Evolutionary conservation across 2,329 filamentous ascomycete genomes (phyloP), one percentile per base, ranked within the genome.

Genomic region (Whalleya microplaca): DNA sequence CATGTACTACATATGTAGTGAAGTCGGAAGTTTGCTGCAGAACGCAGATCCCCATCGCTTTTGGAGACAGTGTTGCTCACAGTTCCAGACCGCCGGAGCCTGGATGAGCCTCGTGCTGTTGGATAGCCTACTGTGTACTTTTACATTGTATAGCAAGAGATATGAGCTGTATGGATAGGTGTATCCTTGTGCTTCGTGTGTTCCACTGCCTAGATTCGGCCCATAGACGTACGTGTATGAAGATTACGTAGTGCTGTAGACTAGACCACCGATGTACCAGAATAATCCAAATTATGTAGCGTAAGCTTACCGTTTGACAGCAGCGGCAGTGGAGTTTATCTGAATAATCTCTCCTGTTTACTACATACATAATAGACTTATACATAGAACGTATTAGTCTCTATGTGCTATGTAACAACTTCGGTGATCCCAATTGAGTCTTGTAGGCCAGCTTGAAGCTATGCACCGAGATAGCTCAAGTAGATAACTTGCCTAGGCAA

Each of bases 11-110:
- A 12, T 5, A 29, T 29, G 32, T 37, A 12, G 32, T 37, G 32
- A 37, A 37, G 32, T 12, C 32, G 32, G 32, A 37, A 37, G 47
- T 42, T 50, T 18, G 27, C 21, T 32, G 43, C 21, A 48, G 41
- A 53, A 53, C 42, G 45, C 21, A 53, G 50, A 58, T 53, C 58
- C 58, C 48, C 52, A 55, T 52, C 20, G 12, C 23, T 37, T 37
- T 37, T 29, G 12, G 27, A 16, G 5, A 12, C 10, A 12, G 4
- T 37, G 32, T 51, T 43, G 32, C n/a, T 47, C 43, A 44, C 16
- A 43, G 43, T 47, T 19, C 37, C 21, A 46, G 32, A 27, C 45
- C 44, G 29, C 46, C 41, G 46, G 42, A 55, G 45, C 50, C 4
- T 37, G 14, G 9, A 16, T 3, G 32, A 37, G 32, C 32, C 10